Conservation (phyloP, 1,139 yeast genomes). For the Nakaseomyces bracarensis region DNA sequence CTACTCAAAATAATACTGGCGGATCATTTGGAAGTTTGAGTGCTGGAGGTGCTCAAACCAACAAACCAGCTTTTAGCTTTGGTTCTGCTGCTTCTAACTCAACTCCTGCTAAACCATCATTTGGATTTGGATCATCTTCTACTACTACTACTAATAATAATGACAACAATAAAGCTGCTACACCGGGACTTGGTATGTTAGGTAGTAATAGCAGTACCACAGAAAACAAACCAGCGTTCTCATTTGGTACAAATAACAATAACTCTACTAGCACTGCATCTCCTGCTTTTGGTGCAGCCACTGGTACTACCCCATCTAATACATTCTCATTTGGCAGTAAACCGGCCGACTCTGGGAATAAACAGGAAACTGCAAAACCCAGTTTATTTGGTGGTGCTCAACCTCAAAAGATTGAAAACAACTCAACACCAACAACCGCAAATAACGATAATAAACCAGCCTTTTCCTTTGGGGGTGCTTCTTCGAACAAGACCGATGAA, state of each 20-base stretch:
- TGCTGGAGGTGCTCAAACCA: conserved; percentile 11
- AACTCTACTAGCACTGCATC: neutral
- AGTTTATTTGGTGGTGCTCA: conserved; percentile 4
- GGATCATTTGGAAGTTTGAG: neutral
- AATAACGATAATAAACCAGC: conserved; percentile 16
- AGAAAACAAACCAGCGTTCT: conserved; percentile 8
- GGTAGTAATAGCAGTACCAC: conserved; percentile 13
- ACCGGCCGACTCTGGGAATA: conserved; percentile 14
- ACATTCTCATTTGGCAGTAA: conserved; percentile 10
- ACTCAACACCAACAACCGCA: conserved; percentile 9
- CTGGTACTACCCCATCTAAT: neutral
- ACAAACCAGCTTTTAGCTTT: conserved; percentile 26
- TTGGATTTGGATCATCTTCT: conserved; percentile 1
- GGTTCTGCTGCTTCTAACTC: conserved; percentile 13
- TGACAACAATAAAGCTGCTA: conserved; percentile 3
- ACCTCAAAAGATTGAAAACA: conserved; percentile 12
- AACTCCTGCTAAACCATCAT: conserved; percentile 3
- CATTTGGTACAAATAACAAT: conserved; percentile 10
- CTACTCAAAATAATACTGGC: conserved; percentile 1
- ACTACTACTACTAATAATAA: neutral
- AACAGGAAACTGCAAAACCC: conserved; percentile 14
- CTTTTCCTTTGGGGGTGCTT: conserved; percentile 16
- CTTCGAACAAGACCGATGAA: conserved; percentile 6
- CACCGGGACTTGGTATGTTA: conserved; percentile 9
- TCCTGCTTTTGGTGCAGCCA: neutral